phyloP scores from a whole-genome alignment of 2,329 filamentous ascomycete genomes.

The Ophiocordyceps camponoti-saundersi region DNA sequence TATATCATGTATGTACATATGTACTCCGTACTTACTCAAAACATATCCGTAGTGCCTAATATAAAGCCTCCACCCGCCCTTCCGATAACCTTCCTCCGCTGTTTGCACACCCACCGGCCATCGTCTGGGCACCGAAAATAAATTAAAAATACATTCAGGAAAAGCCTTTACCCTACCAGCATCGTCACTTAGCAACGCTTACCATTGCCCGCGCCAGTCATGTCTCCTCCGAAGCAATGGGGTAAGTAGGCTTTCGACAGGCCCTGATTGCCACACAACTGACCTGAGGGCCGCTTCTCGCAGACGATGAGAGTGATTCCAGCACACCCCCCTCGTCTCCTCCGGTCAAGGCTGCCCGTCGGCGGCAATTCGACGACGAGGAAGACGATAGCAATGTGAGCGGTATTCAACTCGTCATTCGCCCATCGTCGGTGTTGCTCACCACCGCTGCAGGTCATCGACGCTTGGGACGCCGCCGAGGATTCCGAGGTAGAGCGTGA shows the following conservation, averaged over 20 bases:
- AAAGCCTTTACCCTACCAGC: neutral
- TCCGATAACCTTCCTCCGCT: too few relatives aligned
- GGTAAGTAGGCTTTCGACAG: constrained; percentile 13
- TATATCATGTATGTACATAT: too few relatives aligned
- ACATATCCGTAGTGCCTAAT: too few relatives aligned
- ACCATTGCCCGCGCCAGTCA: constrained; percentile 9
- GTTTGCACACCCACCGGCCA: too few relatives aligned
- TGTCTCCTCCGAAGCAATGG: constrained; percentile 25
- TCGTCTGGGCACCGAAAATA: too few relatives aligned
- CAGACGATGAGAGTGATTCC: constrained; percentile 22
- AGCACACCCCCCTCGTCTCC: constrained; percentile 19
- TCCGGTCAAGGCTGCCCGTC: constrained; percentile 20
- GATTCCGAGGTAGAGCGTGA: constrained; percentile 94
- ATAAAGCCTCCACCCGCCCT: neutral
- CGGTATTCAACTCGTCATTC: constrained; percentile 1
- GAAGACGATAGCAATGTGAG: constrained; percentile 69
- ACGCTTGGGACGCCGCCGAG: constrained; percentile 93
- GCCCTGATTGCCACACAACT: neutral
- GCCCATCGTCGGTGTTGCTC: neutral
- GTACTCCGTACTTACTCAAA: too few relatives aligned
- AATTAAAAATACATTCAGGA: neutral
- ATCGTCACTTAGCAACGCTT: neutral
- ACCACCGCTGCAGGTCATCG: constrained; percentile 50
- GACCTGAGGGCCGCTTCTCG: neutral
- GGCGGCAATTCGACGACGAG: constrained; percentile 72